A percentile compares a stretch with the other conserved stretches of the same genome.
These are phyloP conservation scores for Lipomyces kockii DNA, from an alignment of 805 yeast genomes.

Conservation along the genomic window DNA sequence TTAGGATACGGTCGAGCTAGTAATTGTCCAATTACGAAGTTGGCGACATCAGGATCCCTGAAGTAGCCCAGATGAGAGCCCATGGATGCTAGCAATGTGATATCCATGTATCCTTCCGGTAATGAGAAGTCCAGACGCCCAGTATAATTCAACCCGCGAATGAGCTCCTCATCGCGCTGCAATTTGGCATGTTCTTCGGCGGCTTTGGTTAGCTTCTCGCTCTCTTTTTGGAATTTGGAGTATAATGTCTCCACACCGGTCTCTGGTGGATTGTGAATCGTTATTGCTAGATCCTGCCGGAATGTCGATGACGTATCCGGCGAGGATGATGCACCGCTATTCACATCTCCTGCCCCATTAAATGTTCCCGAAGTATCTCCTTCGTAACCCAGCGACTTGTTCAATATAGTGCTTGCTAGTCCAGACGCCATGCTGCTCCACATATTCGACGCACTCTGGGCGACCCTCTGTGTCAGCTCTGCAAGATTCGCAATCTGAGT, in stretches of 20 bases:
- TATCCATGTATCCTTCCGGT: conserved; percentile 77
- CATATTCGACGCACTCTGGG: conserved; percentile 37
- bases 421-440: conserved; percentile 36
- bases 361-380: not conserved
- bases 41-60: conserved; percentile 83
- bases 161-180: conserved; percentile 40
- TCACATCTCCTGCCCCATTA: not conserved
- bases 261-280: conserved; percentile 9
- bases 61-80: conserved; percentile 88
- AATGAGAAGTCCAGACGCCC: conserved; percentile 84
- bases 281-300: conserved; percentile 10
- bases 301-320: not conserved
- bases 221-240: conserved; percentile 29
- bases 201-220: conserved; percentile 23
- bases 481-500: conserved; percentile 49
- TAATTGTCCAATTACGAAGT: conserved; percentile 71
- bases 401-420: conserved; percentile 34
- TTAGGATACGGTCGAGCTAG: conserved; percentile 34
- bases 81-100: conserved; percentile 77
- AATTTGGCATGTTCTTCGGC: conserved; percentile 23
- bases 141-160: conserved; percentile 61
- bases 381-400: conserved; percentile 35
- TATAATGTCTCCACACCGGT: conserved; percentile 30
- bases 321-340: not conserved
- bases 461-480: conserved; percentile 45